phyloP scores from a whole-genome alignment of 177 flowering plant species.

The Vitis hybrid region DNA sequence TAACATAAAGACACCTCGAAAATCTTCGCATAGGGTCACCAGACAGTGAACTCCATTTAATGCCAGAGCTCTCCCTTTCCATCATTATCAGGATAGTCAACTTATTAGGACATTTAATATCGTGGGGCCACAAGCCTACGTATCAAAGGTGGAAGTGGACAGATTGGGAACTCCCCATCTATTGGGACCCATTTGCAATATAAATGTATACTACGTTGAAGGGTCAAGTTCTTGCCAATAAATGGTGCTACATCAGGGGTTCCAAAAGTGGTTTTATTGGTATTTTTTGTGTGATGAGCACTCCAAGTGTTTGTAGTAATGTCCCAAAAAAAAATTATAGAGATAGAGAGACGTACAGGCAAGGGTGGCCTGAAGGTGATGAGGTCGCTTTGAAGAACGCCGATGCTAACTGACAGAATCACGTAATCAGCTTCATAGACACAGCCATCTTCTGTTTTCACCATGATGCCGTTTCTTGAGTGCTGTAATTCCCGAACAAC shows the following conservation, averaged over 20 bases:
- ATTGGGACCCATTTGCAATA: background rate
- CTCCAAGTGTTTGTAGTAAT: background rate
- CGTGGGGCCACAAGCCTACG: conserved; percentile 14
- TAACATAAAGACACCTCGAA: conserved; percentile 25
- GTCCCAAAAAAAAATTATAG: background rate
- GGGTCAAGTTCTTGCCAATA: conserved; percentile 9
- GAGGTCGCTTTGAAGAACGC: conserved; percentile 88
- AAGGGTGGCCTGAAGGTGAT: conserved; percentile 75
- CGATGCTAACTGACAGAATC: conserved; percentile 84
- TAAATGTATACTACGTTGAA: background rate
- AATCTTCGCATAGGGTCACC: conserved; percentile 11
- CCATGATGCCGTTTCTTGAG: conserved; percentile 74
- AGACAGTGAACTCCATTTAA: conserved; percentile 14
- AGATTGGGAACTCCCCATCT: conserved; percentile 7
- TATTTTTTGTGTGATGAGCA: too few relatives aligned
- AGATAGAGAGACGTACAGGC: conserved; percentile 57
- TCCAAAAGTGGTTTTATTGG: too few relatives aligned
- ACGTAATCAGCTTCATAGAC: conserved; percentile 72
- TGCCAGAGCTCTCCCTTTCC: conserved; percentile 2
- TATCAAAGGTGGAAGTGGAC: background rate
- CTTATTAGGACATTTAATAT: conserved; percentile 15
- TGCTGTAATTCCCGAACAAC: conserved; percentile 84
- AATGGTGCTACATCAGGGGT: background rate
- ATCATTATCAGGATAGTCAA: conserved; percentile 22
- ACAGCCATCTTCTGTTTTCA: conserved; percentile 81